Conservation (phyloP, 495 filamentous ascomycete species). For the Tuber aestivum region DNA sequence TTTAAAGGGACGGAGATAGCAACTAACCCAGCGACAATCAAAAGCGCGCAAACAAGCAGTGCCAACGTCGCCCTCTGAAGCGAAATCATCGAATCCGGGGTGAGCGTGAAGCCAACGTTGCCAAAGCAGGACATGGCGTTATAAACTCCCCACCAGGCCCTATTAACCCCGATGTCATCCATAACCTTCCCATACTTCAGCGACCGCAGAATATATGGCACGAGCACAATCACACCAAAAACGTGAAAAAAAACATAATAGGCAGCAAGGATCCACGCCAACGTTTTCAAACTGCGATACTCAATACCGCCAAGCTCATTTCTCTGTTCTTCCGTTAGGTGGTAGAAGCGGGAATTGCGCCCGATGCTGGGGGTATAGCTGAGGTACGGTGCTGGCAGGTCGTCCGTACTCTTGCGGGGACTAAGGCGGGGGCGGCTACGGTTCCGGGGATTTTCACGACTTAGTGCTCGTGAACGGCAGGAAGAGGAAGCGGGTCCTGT, state of each 20-base stretch:
- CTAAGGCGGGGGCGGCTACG: not conserved
- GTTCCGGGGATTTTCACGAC: not conserved
- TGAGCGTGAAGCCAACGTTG: slow-evolving; percentile 78
- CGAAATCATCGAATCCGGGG: slow-evolving; percentile 85
- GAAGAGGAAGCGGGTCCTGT: slow-evolving; percentile 46
- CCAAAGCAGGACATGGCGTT: slow-evolving; percentile 78
- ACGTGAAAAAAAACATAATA: slow-evolving; percentile 74
- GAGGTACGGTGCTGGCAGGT: slow-evolving; percentile 59
- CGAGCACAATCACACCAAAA: slow-evolving; percentile 62
- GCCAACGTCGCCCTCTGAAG: slow-evolving; percentile 71
- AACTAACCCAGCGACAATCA: slow-evolving; percentile 65
- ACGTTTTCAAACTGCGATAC: slow-evolving; percentile 80
- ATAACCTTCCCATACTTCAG: slow-evolving; percentile 56
- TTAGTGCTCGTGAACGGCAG: not conserved
- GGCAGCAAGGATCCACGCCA: slow-evolving; percentile 65
- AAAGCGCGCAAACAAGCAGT: slow-evolving; percentile 65
- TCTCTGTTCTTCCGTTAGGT: slow-evolving; percentile 78
- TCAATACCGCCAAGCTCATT: slow-evolving; percentile 93
- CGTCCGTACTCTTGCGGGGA: not conserved
- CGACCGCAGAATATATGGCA: slow-evolving; percentile 70
- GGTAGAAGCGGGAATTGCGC: slow-evolving; percentile 81
- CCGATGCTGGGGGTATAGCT: slow-evolving; percentile 89
- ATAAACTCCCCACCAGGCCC: slow-evolving; percentile 86
- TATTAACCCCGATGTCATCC: slow-evolving; percentile 54
- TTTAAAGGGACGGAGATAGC: not conserved